Base-by-base conservation (phyloP, 2,329 filamentous ascomycete species). In the Penicillium hordei region DNA sequence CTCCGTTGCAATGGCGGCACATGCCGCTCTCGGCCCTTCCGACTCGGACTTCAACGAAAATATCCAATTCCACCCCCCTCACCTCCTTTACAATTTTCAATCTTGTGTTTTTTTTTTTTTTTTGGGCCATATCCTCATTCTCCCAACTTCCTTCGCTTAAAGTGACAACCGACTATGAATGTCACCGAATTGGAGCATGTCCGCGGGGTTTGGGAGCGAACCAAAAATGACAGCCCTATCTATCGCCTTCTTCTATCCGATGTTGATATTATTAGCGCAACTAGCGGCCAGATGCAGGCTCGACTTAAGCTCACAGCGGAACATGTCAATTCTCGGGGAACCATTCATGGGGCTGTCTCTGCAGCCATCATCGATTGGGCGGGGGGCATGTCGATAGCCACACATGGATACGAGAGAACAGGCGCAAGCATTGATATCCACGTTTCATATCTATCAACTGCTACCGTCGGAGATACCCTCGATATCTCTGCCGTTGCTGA, bases 331-430 rank as follows among this genome's bases (percentile, higher is more conserved):
- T 57, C 55, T 13, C 29, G 55, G 6, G 55, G 55, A n/a, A 57
- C 55, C 13, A 53, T 57, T 38, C 55, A 57, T 17, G 55, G 55
- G 2, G 55, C 55, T 29, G 55, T 57, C 4, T 57, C 55, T 25
- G 55, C 55, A 8, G 25, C 55, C 10, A 57, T 57, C 29, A 48
- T 57, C 21, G 55, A 57, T 53, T 57, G 55, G 55, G 55, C 55
- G 1, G 55, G 55, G 4, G 55, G 55, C 17, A 57, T 57, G 55
- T 40, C 55, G 49, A 57, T 57, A 39, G 55, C 36, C 34, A 58
- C 55, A 7, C 51, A 55, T 38, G 55, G 55, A 36, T 55, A 36
- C 19, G 55, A 58, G 31, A 55, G 40, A 27, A 58, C 55, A 27
- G 55, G 55, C 10, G 55, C 51, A 31, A 58, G 55, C 44, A 29